These are phyloP conservation scores for Aspergillus heteromorphus DNA, from an alignment of 495 filamentous ascomycete species.

Conservation along the genomic window DNA sequence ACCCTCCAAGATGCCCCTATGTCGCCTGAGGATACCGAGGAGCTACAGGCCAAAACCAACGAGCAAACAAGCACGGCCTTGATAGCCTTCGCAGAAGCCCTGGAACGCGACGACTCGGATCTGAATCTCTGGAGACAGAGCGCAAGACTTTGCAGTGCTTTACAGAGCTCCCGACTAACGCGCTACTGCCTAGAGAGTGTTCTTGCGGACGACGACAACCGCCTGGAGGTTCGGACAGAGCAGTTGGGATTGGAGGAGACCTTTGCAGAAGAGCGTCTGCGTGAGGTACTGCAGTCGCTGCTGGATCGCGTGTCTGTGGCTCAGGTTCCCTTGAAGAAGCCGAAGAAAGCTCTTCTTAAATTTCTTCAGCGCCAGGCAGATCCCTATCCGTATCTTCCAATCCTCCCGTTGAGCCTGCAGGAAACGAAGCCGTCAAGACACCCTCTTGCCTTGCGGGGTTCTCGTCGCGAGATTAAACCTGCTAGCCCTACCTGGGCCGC, in stretches of 20 bases:
- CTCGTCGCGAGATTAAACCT: constrained; percentile 28
- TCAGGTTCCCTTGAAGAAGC: constrained; percentile 58
- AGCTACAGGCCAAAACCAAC: constrained; percentile 24
- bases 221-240: constrained; percentile 63
- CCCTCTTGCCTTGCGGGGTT: constrained; percentile 25
- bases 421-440: constrained; percentile 22
- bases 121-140: constrained; percentile 89
- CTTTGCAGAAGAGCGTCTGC: constrained; percentile 74
- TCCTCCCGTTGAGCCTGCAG: constrained; percentile 36
- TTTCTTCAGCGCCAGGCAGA: constrained; percentile 64
- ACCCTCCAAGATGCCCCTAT: constrained; percentile 20
- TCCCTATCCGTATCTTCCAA: constrained; percentile 70
- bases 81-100: constrained; percentile 63
- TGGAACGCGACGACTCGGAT: constrained; percentile 88
- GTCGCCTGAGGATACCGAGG: constrained; percentile 31
- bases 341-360: constrained; percentile 57
- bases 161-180: constrained; percentile 69
- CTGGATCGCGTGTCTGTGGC: constrained; percentile 67
- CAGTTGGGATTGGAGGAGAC: constrained; percentile 79
- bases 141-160: constrained; percentile 67
- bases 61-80: constrained; percentile 38
- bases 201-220: constrained; percentile 74
- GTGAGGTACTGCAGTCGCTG: constrained; percentile 57
- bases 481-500: constrained; percentile 45
- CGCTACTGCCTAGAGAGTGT: constrained; percentile 90